Evolutionary conservation across 1,284 basidiomycete genomes (phyloP).

Genomic region (Microbotryomycetes sp.): DNA sequence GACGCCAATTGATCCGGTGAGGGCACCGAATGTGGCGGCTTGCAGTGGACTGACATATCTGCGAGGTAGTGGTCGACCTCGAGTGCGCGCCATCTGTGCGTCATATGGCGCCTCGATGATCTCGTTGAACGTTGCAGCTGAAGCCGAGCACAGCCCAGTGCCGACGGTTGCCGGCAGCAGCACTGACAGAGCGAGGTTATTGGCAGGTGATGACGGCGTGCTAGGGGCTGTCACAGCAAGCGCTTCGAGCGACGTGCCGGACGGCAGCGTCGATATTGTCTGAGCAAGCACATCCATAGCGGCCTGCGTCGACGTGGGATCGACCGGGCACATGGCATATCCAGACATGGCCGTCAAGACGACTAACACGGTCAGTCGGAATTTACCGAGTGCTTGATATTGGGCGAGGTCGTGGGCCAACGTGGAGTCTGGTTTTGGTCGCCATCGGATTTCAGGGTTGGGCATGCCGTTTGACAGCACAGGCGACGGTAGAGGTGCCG

Average conservation of each 20-base stretch:
- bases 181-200: conserved; percentile 31
- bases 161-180: conserved; percentile 82
- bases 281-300: conserved; percentile 52
- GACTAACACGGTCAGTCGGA: conserved; percentile 77
- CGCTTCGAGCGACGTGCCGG: not conserved
- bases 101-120: conserved; percentile 92
- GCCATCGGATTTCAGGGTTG: conserved; percentile 30
- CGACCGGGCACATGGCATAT: conserved; percentile 83
- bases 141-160: conserved; percentile 82
- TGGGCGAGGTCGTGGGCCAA: conserved; percentile 30
- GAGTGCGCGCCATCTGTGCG: conserved; percentile 90
- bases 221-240: conserved; percentile 39
- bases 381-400: conserved; percentile 81
- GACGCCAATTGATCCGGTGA: conserved; percentile 69
- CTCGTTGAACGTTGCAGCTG: conserved; percentile 93
- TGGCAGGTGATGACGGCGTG: conserved; percentile 9
- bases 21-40: conserved; percentile 68
- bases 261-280: conserved; percentile 19
- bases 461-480: conserved; percentile 28
- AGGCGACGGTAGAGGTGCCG: conserved; percentile 14
- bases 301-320: conserved; percentile 44
- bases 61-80: conserved; percentile 80
- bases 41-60: conserved; percentile 75
- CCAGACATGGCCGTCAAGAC: conserved; percentile 87
- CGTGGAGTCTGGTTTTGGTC: conserved; percentile 14